These are phyloP conservation scores for Ophiobolus disseminans DNA, from an alignment of 2,329 filamentous ascomycete genomes.

Conservation along the genomic window DNA sequence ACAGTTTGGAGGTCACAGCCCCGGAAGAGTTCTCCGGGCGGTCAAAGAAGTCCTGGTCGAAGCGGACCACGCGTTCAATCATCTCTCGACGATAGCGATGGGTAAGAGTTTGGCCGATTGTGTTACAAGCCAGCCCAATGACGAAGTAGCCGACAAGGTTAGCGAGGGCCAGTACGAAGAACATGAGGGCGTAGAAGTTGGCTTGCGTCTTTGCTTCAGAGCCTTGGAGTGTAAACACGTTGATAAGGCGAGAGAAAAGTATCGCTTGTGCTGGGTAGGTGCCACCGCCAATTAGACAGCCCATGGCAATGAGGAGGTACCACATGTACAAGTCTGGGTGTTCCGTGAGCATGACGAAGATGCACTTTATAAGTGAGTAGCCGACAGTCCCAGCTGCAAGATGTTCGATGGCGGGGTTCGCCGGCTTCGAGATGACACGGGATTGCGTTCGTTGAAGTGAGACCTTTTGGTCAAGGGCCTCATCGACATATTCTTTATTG, in stretches of 20 bases:
- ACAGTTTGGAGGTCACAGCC: conserved; percentile 67
- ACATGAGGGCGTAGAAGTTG: conserved; percentile 35
- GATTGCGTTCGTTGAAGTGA: too few species aligned
- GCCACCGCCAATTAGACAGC: too few species aligned
- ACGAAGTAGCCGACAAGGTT: conserved; percentile 24
- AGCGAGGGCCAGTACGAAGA: conserved; percentile 25
- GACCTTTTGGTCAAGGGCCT: too few species aligned
- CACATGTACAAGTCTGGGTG: too few species aligned
- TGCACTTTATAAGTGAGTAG: too few species aligned
- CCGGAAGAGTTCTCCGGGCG: conserved; percentile 86
- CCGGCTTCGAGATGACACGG: too few species aligned
- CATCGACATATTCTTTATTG: too few species aligned
- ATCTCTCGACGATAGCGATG: conserved; percentile 15
- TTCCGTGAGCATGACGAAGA: too few species aligned
- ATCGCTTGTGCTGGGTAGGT: too few species aligned
- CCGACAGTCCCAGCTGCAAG: too few species aligned
- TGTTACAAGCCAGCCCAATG: conserved; percentile 69
- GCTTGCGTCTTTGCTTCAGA: conserved; percentile 14
- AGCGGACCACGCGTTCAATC: conserved; percentile 67
- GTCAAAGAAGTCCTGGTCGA: conserved; percentile 91
- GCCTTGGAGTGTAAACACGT: conserved; percentile 23
- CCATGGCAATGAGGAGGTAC: too few species aligned
- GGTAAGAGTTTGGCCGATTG: conserved; percentile 58
- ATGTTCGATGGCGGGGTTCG: too few species aligned
- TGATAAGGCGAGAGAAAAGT: conserved; percentile 20